Evolutionary conservation across 306 rosid species (phyloP), one percentile per base, ranked within the genome.

Genomic region (Quercus aquifolioides): DNA sequence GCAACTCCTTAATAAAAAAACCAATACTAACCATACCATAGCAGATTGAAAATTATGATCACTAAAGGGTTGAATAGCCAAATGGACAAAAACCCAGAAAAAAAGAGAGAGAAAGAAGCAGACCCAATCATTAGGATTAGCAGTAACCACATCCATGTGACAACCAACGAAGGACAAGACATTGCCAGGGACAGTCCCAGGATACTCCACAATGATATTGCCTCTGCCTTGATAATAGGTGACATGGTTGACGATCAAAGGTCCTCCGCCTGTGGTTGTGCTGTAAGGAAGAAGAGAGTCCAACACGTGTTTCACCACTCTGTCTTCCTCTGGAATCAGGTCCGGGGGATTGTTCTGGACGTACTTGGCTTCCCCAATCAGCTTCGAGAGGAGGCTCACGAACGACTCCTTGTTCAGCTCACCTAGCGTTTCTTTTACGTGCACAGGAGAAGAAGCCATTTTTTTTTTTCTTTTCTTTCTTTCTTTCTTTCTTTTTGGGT

Each of bases 61-160:
- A 31, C 15, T 46, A 56, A 55, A 72, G 5, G 52, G 2, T 35
- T 33, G 26, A 35, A 67, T 35, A 6, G 15, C 0, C 70, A 57
- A 70, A 43, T 28, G 28, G 59, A 70, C 12, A 23, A 43, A 59
- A 67, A n/a, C 78, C 49, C 1, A 60, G 20, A 56, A 5, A 55
- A 64, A 51, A 30, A 78, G 33, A 30, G 3, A 20, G 54, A 10
- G 1, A 13, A 41, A 76, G 63, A 67, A 70, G 46, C 83, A 63
- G 63, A 95, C 99, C 99, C 99, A 95, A 67, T 92, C 91, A 12
- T 88, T 78, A 69, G 97, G 97, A 74, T 90, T 81, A 41, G 98
- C 99, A 49, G 99, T 93, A 79, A 95, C 99, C 6, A 95, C 98
- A 77, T 93, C 99, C 99, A 95, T 88, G 84, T 93, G 99, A 46